Evolutionary conservation across 2,329 filamentous ascomycete species (phyloP), one percentile per base, ranked within the genome.

Genomic region (Fusarium vanettenii): DNA sequence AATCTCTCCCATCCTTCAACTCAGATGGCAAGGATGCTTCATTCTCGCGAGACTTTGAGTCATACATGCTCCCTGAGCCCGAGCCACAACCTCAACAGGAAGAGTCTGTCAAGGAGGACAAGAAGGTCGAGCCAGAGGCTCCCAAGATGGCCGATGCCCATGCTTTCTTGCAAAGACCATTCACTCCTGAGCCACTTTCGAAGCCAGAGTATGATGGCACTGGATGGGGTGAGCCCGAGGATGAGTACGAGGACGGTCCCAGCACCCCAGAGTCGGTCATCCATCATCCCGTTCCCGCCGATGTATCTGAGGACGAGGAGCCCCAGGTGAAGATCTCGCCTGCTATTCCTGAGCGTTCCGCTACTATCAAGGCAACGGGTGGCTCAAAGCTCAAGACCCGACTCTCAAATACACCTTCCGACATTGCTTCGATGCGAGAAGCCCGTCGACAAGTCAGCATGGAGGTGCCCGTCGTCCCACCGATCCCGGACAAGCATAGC

Each of bases 251-350:
- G 2, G 85, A 90, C 1, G 92, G 93, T 72, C 91, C 91, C 11
- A 90, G 91, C 37, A 97, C 95, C 9, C 95, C 96, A 16, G 94
- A 95, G 60, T 98, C 96, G 8, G 95, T 98, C 25, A 96, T 98
- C 73, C 93, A 94, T 71, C 94, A 95, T 79, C 91, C 92, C 3
- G 82, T 94, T 57, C 82, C 85, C 20, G 81, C 80, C 25, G 80
- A 81, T 20, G 78, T 81, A 25, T 37, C 35, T 27, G 83, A 85
- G 20, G 81, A 80, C 8, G 77, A 80, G 48, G 85, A 87, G 11
- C 85, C 86, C 5, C 85, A 88, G 18, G 79, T 82, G 14, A 65
- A 83, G 76, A 87, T 90, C 55, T 90, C 91, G 0, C 91, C 91
- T 2, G 87, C 87, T 39, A 91, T 98, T 67, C 95, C 96, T 2